Percentiles rank a stretch among this genome's conserved stretches.
phyloP scores from a whole-genome alignment of 805 yeast genomes.

The Saccharomycodes ludwigii region DNA sequence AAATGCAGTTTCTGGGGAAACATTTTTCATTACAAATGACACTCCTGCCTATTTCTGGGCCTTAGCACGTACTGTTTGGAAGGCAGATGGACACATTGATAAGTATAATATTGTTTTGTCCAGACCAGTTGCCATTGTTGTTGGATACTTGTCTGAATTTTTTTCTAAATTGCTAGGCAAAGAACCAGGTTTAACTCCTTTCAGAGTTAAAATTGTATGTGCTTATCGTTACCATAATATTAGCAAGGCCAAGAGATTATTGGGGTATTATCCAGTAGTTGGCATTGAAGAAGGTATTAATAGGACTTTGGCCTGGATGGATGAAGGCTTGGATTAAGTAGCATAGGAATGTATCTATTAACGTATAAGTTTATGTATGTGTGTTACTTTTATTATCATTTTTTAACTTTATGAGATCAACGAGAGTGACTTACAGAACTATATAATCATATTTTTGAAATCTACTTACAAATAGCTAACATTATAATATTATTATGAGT shows the following conservation, averaged over 20 bases:
- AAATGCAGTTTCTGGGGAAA: conserved; percentile 60
- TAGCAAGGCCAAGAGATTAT: conserved; percentile 62
- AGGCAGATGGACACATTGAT: conserved; percentile 82
- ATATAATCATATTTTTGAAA: too few relatives aligned
- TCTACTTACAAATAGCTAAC: too few relatives aligned
- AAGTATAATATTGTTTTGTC: conserved; percentile 53
- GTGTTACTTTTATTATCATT: too few relatives aligned
- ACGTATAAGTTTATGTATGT: too few relatives aligned
- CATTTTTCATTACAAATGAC: conserved; percentile 86
- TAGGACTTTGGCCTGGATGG: conserved; percentile 78
- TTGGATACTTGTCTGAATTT: conserved; percentile 73
- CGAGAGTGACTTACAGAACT: too few relatives aligned
- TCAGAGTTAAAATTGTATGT: conserved; percentile 84
- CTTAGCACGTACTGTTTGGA: conserved; percentile 92
- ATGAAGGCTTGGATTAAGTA: conserved; percentile 35
- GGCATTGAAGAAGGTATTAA: conserved; percentile 69
- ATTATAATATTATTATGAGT: too few relatives aligned
- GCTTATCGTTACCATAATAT: conserved; percentile 92
- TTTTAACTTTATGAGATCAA: too few relatives aligned
- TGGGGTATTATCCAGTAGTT: conserved; percentile 75
- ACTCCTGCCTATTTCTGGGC: conserved; percentile 96
- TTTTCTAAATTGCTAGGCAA: conserved; percentile 60
- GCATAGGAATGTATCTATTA: conserved; percentile 23
- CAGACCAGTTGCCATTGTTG: conserved; percentile 63
- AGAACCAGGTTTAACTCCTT: conserved; percentile 91